Evolutionary conservation across 768 basidiomycete genomes (phyloP), one percentile per base, ranked within the genome.

Genomic region (Pleurotus djamor): DNA sequence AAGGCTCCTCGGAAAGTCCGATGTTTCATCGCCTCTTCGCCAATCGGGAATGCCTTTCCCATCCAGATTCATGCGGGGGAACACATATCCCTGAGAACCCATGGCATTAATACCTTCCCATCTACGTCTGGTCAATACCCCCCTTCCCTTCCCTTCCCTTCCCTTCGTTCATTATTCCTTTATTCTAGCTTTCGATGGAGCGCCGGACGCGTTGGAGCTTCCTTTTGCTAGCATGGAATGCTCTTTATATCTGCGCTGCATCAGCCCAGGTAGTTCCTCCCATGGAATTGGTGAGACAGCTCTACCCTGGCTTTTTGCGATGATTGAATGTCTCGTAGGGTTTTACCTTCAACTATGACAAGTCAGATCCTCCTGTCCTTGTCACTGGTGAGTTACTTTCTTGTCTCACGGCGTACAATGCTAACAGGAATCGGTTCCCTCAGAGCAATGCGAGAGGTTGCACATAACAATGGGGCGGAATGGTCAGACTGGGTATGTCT

Each of bases 381-480:
- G 54, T 56, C 41, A 43, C 54, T 12, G 37, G 54, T 56, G 7
- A 16, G 51, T 36, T 13, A n/a, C 10, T 12, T 41, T 1, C 10
- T 43, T 12, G 0, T 5, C 21, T 5, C 21, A 2, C 28, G 41
- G 17, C 10, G 17, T 4, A 6, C 4, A 8, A 43, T 8, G 21
- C 14, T 32, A 17, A 10, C 21, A 4, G 3, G 33, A 10, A 8
- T 14, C n/a, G 2, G 28, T 0, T 7, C 5, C 44, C 35, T 12
- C 13, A 56, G 54, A 56, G 38, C 54, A 56, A 56, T 56, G 54
- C 21, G 54, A 56, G 54, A 56, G 36, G n/a, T 9, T 56, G 9
- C 54, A 45, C 41, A 56, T 56, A 10, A 44, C 8, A n/a, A 43
- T 41, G 54, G 28, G 13, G 8, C 10, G 54, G 44, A 33, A 7